Percentiles rank a stretch among this genome's conserved stretches.
These are phyloP conservation scores for Camellia japonica DNA, from an alignment of 148 eudicot species.

Conservation along the genomic window DNA sequence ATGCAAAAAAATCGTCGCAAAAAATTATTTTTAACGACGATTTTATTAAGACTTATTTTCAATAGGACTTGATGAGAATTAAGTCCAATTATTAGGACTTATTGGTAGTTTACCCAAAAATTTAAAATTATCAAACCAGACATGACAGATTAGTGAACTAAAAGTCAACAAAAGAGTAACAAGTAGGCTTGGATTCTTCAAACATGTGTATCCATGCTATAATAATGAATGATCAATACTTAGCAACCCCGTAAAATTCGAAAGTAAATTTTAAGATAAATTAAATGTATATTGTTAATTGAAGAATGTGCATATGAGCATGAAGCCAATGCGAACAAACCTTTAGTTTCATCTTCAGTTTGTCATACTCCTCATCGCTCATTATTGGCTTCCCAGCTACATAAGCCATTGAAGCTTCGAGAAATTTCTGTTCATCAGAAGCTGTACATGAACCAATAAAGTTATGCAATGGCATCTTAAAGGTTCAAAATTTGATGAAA, in stretches of 20 bases:
- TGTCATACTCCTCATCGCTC: constrained; percentile 71
- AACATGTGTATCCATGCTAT: background rate
- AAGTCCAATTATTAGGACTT: no score
- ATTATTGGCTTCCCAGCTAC: constrained; percentile 75
- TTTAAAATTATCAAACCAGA: background rate
- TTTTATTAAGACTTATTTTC: no score
- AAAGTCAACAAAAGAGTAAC: background rate
- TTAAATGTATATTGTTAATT: background rate
- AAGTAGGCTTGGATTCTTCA: background rate
- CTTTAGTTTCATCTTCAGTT: constrained; percentile 77
- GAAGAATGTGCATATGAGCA: background rate
- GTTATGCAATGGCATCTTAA: background rate
- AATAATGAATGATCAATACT: background rate
- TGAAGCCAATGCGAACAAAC: constrained; percentile 24
- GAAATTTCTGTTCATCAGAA: constrained; percentile 80
- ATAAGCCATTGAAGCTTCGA: constrained; percentile 97
- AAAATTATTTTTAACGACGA: no score
- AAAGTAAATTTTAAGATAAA: background rate
- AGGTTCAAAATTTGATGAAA: background rate
- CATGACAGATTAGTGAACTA: background rate
- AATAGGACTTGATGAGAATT: no score
- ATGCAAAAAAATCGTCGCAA: no score
- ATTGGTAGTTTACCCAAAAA: background rate
- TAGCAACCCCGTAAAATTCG: background rate
- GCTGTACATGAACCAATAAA: constrained; percentile 38